Base-by-base conservation (phyloP, 176 grass and related monocot genomes). In the Elymus sibiricus region DNA sequence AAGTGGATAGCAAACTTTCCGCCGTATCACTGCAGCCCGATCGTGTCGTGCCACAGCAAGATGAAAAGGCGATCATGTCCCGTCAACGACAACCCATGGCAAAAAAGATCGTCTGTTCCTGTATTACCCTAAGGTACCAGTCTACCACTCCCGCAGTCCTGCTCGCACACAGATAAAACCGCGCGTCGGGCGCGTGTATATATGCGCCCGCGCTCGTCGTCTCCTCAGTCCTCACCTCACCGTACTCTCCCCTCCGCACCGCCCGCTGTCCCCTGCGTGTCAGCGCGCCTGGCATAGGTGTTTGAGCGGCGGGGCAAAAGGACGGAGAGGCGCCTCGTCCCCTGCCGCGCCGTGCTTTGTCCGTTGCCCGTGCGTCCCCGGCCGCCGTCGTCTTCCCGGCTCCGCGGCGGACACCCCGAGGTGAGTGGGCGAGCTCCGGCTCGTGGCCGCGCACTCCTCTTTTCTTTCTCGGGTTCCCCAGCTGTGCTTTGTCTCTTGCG, bases 401-500 rank as follows among this genome's bases (percentile, higher is more conserved):
- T 6, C 84, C 11, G 24, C 47, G 46, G 46, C 74, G 74, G 74
- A 75, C 74, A 11, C 63, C 47, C 43, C 43, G 44, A 85, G 83
- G 83, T 85, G 46, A n/a, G 79, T 82, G 63, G 64, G 6, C 34
- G 34, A 4, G 67, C 10, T 39, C 67, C 34, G 12, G 4, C 40
- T 22, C 1, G 35, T 71, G 62, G 26, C 26, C 68, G 39, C 70
- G 46, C 14, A 5, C 46, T 49, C 46, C 47, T 0, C 19, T 58
- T 58, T 22, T 21, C 47, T 11, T 46, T 46, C 72, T 31, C 14
- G 24, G 61, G 29, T 1, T 42, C 69, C 19, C 21, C 2, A 4
- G 43, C 46, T 55, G 79, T n/a, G 32, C 69, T 59, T 65, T 79
- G 80, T 83, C 72, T 24, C 79, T 46, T 67, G 43, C 42, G 61